Evolutionary conservation across 495 filamentous ascomycete species (phyloP), one percentile per base, ranked within the genome.

Genomic region (Niebla homalea): DNA sequence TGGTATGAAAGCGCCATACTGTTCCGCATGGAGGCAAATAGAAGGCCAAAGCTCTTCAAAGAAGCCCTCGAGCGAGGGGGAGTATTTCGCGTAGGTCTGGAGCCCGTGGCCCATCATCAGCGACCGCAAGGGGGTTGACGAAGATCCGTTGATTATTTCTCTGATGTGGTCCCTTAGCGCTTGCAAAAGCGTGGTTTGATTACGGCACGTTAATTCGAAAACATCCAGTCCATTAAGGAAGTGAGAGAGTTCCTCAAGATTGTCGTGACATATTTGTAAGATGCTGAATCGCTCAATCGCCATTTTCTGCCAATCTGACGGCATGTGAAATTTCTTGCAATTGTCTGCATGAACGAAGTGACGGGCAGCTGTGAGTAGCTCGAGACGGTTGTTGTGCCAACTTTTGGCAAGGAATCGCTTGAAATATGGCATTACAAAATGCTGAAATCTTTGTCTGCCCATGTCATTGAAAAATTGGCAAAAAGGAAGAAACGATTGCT

Each of bases 381-480:
- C 74, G 51, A 78, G 70, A 54, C 85, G 80, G 36, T 82, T 76
- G 10, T 72, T 64, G 29, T 70, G 69, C 87, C 88, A 94, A 48
- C 84, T 79, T 5, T 73, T 71, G 49, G 78, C 67, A 52, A 93
- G 71, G 55, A 87, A 95, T 65, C 81, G 77, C 53, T 89, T 83
- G 54, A 97, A 86, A 55, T 86, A 78, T 44, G 86, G 86, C 12
- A 87, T 68, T 11, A 93, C 67, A 11, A 95, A 70, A 46, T 76
- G 76, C 39, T 80, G 71, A 61, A 97, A 98, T 38, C 86, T 74
- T 48, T 90, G 83, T 10, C 72, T 59, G 39, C 84, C 80, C 49
- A 89, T 67, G 37, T 85, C 76, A 0, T 83, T 77, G 54, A 89
- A 79, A 29, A 85, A 81, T 14, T 80, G 80, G 62, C 85, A 96